These are phyloP conservation scores for Colletotrichum tropicale DNA, from an alignment of 2,329 filamentous ascomycete genomes.

Conservation along the genomic window DNA sequence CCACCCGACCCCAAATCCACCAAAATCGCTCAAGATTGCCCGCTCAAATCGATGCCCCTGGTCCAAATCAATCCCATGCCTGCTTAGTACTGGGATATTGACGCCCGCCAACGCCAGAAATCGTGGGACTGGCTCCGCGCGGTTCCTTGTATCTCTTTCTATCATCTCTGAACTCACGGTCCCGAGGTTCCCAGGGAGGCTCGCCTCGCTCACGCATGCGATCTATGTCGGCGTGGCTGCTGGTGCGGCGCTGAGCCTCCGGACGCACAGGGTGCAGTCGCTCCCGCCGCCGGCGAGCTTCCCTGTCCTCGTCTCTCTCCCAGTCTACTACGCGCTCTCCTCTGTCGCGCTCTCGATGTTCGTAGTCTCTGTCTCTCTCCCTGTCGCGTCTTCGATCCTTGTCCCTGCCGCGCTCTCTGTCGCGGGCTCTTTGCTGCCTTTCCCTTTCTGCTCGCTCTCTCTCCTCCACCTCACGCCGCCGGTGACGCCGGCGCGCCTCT, in stretches of 20 bases:
- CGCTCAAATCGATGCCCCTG: background rate
- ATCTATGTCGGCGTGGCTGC: constrained; percentile 55
- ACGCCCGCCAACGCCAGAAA: constrained; percentile 20
- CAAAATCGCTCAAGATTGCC: background rate
- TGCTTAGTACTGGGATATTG: constrained; percentile 20
- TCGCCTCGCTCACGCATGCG: constrained; percentile 26
- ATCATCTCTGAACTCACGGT: constrained; percentile 20
- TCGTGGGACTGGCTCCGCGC: constrained; percentile 6
- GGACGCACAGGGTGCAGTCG: constrained; percentile 40
- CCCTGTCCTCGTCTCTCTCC: constrained; percentile 36
- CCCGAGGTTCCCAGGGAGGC: constrained; percentile 14
- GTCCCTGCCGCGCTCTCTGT: constrained; percentile 32
- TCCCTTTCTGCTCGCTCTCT: constrained; percentile 33
- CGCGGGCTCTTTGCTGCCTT: constrained; percentile 42
- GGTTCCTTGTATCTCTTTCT: constrained; percentile 20
- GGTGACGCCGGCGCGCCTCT: constrained; percentile 30
- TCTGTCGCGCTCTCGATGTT: constrained; percentile 13
- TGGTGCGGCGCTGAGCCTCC: constrained; percentile 47
- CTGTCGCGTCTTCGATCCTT: constrained; percentile 33
- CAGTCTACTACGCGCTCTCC: constrained; percentile 34
- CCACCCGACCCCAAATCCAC: background rate
- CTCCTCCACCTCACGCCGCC: constrained; percentile 23
- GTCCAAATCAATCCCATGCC: constrained; percentile 10
- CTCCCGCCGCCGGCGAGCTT: constrained; percentile 32
- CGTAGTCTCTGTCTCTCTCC: constrained; percentile 30